Percentiles rank a stretch among this genome's conserved stretches.
phyloP scores from a whole-genome alignment of 2,329 filamentous ascomycete genomes.

The Huntiella abstrusa region DNA sequence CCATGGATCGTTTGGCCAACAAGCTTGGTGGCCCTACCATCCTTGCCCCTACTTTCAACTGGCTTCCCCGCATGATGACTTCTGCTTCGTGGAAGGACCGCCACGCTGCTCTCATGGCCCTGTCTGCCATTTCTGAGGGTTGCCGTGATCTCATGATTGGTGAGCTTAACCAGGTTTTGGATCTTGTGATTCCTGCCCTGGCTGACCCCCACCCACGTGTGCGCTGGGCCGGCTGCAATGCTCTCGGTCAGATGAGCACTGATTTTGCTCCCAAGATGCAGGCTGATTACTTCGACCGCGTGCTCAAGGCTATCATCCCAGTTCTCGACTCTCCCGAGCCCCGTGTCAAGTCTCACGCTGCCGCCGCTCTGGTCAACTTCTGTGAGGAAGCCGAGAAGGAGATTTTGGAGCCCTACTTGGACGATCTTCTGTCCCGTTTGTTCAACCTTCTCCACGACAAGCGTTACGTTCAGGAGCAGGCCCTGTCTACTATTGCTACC shows the following conservation, averaged over 20 bases:
- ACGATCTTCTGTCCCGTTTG: conserved; percentile 66
- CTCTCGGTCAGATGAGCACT: conserved; percentile 98
- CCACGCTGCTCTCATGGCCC: conserved; percentile 94
- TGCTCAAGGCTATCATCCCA: conserved; percentile 80
- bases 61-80: conserved; percentile 94
- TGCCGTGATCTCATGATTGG: conserved; percentile 91
- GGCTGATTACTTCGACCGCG: conserved; percentile 74
- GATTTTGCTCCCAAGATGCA: conserved; percentile 98
- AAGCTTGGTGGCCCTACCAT: conserved; percentile 92
- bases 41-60: conserved; percentile 81
- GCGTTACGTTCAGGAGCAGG: conserved; percentile 94
- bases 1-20: conserved; percentile 93
- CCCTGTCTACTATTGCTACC: conserved; percentile 90
- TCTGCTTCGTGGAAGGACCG: conserved; percentile 88
- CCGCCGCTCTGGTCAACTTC: conserved; percentile 96
- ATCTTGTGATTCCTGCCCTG: conserved; percentile 82
- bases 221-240: conserved; percentile 93
- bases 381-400: conserved; percentile 94
- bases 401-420: conserved; percentile 81
- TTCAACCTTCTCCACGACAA: conserved; percentile 81
- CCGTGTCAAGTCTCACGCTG: conserved; percentile 89
- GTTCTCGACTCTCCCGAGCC: conserved; percentile 80
- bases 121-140: conserved; percentile 94
- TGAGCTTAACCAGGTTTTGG: conserved; percentile 82
- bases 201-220: conserved; percentile 84